Base-by-base conservation (phyloP, 1,139 yeast species). In the Candida sojae region DNA sequence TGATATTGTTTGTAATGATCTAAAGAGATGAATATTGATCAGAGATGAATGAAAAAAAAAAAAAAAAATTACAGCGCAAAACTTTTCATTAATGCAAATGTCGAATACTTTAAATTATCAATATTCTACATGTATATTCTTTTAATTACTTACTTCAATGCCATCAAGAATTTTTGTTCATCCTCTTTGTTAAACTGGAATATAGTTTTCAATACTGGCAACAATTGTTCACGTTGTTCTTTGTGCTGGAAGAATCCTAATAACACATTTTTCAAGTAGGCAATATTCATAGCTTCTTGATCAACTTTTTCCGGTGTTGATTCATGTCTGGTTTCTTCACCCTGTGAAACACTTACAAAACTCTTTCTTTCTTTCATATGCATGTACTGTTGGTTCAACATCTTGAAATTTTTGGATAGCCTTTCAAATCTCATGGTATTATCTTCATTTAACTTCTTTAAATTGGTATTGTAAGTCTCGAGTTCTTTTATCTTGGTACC, bases 231-330 rank as follows among this genome's bases (percentile, higher is more conserved):
- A 47, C 98, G 75, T 65, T 92, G 97, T n/a, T 92, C 98, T 59
- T 80, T 88, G 61, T 89, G 96, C 61, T 92, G 97, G 53, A 93
- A 68, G 63, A 87, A 93, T 1, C 97, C 97, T 7, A 93, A 70
- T 17, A 93, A 67, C 2, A 93, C 97, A 62, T 93, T 93, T 63
- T 88, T 88, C 47, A 91, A 77, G 63, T 93, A 93, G 17, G 93
- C 89, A 29, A 86, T 73, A 58, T 86, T 74, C 29, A 71, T 62
- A 43, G 48, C 13, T 44, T 45, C 17, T 32, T 38, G n/a, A 23
- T 30, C 26, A 21, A 13, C 35, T 13, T 39, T 10, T 21, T 44
- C n/a, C 31, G 35, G 8, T 3, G 28, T 30, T 25, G 38, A 47
- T 10, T n/a, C 46, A 9, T 36, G 42, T 12, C 28, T 29, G 17